Conservation (phyloP, 2,329 filamentous ascomycete genomes). For the Aspergillaceae sp. region DNA sequence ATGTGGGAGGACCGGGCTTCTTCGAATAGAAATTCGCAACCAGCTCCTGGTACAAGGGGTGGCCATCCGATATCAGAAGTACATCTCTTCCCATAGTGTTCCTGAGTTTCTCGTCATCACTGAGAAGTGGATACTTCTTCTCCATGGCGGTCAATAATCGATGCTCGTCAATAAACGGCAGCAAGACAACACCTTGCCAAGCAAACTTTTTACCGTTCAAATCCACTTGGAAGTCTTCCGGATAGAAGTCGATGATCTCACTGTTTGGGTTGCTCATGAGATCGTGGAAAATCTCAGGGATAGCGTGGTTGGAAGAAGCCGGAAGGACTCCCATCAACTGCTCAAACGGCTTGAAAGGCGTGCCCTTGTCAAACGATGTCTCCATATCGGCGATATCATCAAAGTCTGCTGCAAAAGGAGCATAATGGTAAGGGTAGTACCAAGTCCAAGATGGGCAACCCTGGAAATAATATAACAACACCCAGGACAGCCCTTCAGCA, state of each 20-base stretch:
- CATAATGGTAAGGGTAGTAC: constrained; percentile 99
- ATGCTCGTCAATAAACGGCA: constrained; percentile 93
- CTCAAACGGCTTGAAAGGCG: constrained; percentile 84
- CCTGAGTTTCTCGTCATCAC: constrained; percentile 64
- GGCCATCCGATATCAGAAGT: constrained; percentile 72
- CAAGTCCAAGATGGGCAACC: constrained; percentile 98
- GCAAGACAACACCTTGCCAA: constrained; percentile 88
- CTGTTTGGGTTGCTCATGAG: constrained; percentile 85
- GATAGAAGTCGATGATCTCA: constrained; percentile 95
- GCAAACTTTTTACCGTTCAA: constrained; percentile 97
- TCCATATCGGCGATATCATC: constrained; percentile 70
- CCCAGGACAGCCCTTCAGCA: constrained; percentile 90
- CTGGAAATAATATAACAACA: constrained; percentile 94
- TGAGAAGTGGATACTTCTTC: constrained; percentile 71
- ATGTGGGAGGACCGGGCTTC: constrained; percentile 58
- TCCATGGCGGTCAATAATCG: constrained; percentile 74
- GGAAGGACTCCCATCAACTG: constrained; percentile 97
- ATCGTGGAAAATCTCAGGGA: constrained; percentile 78
- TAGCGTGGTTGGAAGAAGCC: constrained; percentile 81
- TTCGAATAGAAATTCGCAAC: constrained; percentile 86
- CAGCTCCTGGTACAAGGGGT: constrained; percentile 79
- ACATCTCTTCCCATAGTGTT: constrained; percentile 76
- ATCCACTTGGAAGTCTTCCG: constrained; percentile 85
- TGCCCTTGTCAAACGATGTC: constrained; percentile 73
- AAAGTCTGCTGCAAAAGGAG: constrained; percentile 94